These are phyloP conservation scores for Lactarius psammicola DNA, from an alignment of 768 basidiomycete species.

Conservation along the genomic window DNA sequence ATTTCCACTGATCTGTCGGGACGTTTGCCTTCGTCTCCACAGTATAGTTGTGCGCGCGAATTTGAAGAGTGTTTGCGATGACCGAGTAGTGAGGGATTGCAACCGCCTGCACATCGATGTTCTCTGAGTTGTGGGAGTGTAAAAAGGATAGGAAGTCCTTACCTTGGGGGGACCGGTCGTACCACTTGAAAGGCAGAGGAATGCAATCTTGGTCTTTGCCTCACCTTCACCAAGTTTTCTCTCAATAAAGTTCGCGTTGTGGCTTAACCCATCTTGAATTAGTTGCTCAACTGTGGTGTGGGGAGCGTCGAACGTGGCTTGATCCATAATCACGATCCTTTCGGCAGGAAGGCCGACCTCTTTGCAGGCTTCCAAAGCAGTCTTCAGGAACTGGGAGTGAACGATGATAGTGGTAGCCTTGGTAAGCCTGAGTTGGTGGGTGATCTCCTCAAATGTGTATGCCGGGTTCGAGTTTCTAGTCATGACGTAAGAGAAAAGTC, in stretches of 20 bases:
- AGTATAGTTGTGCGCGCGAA: conserved; percentile 26
- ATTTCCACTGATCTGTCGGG: conserved; percentile 40
- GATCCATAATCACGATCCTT: conserved; percentile 20
- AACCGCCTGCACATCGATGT: conserved; percentile 49
- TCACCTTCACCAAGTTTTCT: conserved; percentile 19
- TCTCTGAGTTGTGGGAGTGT: conserved; percentile 36
- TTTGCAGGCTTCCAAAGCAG: conserved; percentile 15
- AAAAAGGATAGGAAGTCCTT: not conserved
- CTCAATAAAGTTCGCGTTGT: conserved; percentile 19
- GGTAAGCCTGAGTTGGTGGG: conserved; percentile 36
- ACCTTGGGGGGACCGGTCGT: conserved; percentile 57
- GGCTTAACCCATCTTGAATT: conserved; percentile 16
- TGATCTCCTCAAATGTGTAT: conserved; percentile 37
- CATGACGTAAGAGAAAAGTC: not conserved
- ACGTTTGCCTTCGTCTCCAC: conserved; percentile 36
- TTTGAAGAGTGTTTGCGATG: conserved; percentile 49
- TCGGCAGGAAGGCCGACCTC: conserved; percentile 17
- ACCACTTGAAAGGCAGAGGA: conserved; percentile 71
- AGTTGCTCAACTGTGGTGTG: conserved; percentile 18
- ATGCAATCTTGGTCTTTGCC: conserved; percentile 54
- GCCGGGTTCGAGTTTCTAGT: conserved; percentile 35
- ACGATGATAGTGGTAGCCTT: conserved; percentile 28
- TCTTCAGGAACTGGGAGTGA: conserved; percentile 17
- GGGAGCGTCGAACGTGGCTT: conserved; percentile 13
- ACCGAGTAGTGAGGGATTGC: conserved; percentile 60